Evolutionary conservation across 2,329 filamentous ascomycete species (phyloP).

Genomic region (Aureobasidium sp.): DNA sequence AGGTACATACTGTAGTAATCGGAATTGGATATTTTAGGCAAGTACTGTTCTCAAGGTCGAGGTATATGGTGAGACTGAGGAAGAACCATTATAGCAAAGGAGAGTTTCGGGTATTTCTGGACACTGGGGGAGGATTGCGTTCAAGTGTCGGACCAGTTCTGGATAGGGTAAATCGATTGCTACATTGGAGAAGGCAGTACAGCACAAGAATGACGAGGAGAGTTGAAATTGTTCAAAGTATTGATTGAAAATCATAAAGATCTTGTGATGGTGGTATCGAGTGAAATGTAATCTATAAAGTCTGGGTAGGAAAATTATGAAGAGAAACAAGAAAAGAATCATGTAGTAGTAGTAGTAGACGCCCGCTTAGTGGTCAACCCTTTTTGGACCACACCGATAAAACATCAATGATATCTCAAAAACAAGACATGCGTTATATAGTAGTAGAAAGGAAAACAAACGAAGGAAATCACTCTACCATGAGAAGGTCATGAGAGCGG

Average conservation of each 20-base stretch:
- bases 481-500: slow-evolving; percentile 72
- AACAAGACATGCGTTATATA: not conserved
- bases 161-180: too few species aligned
- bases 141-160: too few species aligned
- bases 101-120: not conserved
- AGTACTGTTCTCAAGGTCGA: not conserved
- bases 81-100: not conserved
- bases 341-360: not conserved
- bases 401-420: slow-evolving; percentile 1
- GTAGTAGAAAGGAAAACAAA: not conserved
- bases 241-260: not conserved
- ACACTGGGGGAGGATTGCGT: not conserved
- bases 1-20: too few species aligned
- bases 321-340: not conserved
- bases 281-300: slow-evolving; percentile 4
- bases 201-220: not conserved
- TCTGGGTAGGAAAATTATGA: not conserved
- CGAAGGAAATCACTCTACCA: slow-evolving; percentile 44
- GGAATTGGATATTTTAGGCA: not conserved
- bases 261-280: not conserved
- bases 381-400: not conserved
- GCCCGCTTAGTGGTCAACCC: not conserved
- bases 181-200: not conserved
- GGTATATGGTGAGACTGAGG: not conserved
- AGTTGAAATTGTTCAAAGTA: not conserved